These are phyloP conservation scores for Fagopyrum tataricum DNA, from an alignment of 148 eudicot species.

Conservation along the genomic window DNA sequence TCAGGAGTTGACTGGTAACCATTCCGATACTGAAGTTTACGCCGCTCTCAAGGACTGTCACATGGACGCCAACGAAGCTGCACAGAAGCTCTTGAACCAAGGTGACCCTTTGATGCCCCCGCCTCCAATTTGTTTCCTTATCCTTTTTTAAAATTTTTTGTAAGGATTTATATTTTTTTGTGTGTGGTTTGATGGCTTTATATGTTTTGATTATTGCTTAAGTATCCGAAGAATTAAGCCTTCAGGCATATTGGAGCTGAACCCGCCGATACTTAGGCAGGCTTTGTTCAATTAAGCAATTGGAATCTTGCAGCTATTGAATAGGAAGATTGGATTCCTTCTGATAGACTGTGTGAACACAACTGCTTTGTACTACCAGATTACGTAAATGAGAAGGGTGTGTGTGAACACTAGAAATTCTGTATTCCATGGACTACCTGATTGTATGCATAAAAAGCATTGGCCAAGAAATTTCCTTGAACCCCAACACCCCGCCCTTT, in stretches of 20 bases:
- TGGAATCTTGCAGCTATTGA: neutral
- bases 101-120: slow-evolving; percentile 27
- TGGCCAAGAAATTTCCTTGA: neutral
- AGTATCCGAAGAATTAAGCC: neutral
- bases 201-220: neutral
- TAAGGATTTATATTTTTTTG: neutral
- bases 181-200: neutral
- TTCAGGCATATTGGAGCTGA: neutral
- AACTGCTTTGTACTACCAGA: neutral
- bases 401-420: neutral
- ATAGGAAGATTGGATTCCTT: neutral
- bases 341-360: neutral
- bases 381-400: neutral
- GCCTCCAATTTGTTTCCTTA: neutral
- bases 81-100: slow-evolving; percentile 66
- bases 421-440: neutral
- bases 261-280: neutral
- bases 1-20: slow-evolving; percentile 61
- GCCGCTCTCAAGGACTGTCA: slow-evolving; percentile 56
- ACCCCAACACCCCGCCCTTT: neutral
- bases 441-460: neutral
- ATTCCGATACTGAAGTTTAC: slow-evolving; percentile 72
- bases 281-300: neutral
- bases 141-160: neutral
- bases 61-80: slow-evolving; percentile 75